Base-by-base conservation (phyloP, 1,139 yeast species). In the Hemisphaericaspora lyxosophila region DNA sequence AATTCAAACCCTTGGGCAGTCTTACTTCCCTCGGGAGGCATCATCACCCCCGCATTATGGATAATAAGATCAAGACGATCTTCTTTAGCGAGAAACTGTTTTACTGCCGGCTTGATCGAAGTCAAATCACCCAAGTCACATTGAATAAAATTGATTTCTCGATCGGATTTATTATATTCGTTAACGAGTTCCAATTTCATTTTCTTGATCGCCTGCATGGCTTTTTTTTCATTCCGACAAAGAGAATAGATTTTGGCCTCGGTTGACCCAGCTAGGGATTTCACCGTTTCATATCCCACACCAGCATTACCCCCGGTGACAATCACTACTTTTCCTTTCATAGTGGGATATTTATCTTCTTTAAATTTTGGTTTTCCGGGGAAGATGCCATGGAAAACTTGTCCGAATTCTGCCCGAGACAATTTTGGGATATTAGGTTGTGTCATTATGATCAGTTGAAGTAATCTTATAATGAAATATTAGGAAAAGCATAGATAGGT, bases 1-100 rank as follows among this genome's bases (percentile, higher is more conserved):
- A 37, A 13, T 25, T 37, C 29, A 29, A 33, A 37, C 4, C 45
- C 45, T 31, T 43, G 46, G 16, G 31, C 35, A 13, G 48, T 39
- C 16, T 33, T 31, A 2, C 62, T 43, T 12, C 60, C 60, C 9
- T 51, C 51, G 7, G 66, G 63, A 1, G 74, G 67, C 8, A 55
- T 53, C 70, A 70, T 73, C 13, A 75, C 62, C 30, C 81, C 52
- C 24, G 80, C 80, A 55, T 75, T 75, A 46, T 74, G 73, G 33
- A 75, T 61, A 15, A 72, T 62, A 12, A 70, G 57, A 44, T 73
- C 73, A 22, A 74, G 45, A 12, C 62, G 49, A 4, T 48, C 33
- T 23, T 42, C 47, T n/a, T 22, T 16, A 4, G 16, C 13, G 37
- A 57, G 43, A 36, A 75, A 53, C 27, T 59, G 48, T 9, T 51